These are phyloP conservation scores for Pleurotus sapidus DNA, from an alignment of 768 basidiomycete genomes.

Conservation along the genomic window DNA sequence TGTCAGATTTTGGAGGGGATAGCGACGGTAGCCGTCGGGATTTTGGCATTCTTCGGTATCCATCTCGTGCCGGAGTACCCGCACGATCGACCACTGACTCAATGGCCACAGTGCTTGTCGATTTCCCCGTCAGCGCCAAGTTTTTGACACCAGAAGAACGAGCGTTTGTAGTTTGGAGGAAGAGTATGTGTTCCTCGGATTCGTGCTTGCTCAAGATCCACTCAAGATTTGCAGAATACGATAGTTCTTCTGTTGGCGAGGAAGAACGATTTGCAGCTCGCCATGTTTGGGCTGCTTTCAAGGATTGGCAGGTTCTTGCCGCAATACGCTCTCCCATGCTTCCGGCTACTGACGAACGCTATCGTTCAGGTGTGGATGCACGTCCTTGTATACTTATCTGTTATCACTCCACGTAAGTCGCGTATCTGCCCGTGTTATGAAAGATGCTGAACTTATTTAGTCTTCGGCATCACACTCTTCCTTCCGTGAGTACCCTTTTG, in stretches of 20 bases:
- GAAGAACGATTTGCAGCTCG: slow-evolving; percentile 57
- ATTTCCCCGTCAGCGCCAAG: slow-evolving; percentile 55
- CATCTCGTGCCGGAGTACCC: neutral
- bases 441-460: slow-evolving; percentile 23
- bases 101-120: slow-evolving; percentile 46
- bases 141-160: slow-evolving; percentile 64
- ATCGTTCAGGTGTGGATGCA: slow-evolving; percentile 43
- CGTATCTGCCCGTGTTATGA: neutral
- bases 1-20: slow-evolving; percentile 62
- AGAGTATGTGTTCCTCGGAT: slow-evolving; percentile 35
- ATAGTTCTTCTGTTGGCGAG: slow-evolving; percentile 55
- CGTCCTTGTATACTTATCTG: slow-evolving; percentile 56
- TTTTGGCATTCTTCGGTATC: slow-evolving; percentile 50
- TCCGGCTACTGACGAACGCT: neutral
- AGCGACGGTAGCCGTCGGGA: slow-evolving; percentile 53
- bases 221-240: slow-evolving; percentile 37
- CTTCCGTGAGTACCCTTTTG: slow-evolving; percentile 47
- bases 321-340: neutral
- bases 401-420: slow-evolving; percentile 55
- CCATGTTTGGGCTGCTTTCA: slow-evolving; percentile 50
- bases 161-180: slow-evolving; percentile 49
- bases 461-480: slow-evolving; percentile 71
- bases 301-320: slow-evolving; percentile 60
- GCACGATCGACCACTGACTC: neutral
- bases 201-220: neutral